Conservation (phyloP, 352 stramenopile species). For the Globisporangium paddicum region DNA sequence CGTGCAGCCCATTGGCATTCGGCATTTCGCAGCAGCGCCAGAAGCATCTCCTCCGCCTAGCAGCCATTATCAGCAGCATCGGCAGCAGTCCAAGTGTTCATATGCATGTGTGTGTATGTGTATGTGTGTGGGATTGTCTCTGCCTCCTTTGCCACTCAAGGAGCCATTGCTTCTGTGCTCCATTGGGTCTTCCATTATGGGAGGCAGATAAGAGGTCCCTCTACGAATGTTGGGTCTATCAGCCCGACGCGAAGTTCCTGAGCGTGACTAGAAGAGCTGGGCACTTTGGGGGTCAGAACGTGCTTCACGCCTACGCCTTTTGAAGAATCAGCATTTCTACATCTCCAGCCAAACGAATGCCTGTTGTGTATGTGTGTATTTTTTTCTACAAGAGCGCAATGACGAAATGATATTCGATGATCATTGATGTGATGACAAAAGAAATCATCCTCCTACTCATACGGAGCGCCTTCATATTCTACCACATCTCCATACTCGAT, state of each 20-base stretch:
- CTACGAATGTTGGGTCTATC: slow-evolving; percentile 75
- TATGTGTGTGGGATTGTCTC: slow-evolving; percentile 4
- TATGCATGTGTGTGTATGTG: slow-evolving; percentile 6
- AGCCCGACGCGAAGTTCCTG: slow-evolving; percentile 68
- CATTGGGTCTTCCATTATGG: slow-evolving; percentile 60
- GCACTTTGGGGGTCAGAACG: slow-evolving; percentile 59
- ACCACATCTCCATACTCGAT: no score
- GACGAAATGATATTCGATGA: slow-evolving; percentile 33
- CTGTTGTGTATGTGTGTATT: slow-evolving; percentile 10
- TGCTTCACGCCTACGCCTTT: slow-evolving; percentile 52
- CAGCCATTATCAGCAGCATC: background rate
- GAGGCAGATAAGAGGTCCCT: slow-evolving; percentile 63
- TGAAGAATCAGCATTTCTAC: slow-evolving; percentile 84
- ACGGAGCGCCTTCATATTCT: slow-evolving; percentile 33
- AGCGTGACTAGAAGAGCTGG: slow-evolving; percentile 64
- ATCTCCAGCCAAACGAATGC: slow-evolving; percentile 18
- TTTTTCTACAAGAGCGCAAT: slow-evolving; percentile 26
- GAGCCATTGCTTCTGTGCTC: slow-evolving; percentile 40
- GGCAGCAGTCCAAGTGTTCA: background rate
- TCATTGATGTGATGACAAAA: slow-evolving; percentile 23
- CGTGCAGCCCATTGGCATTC: background rate
- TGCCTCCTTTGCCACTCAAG: slow-evolving; percentile 65
- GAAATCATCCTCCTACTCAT: slow-evolving; percentile 74
- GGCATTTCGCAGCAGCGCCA: slow-evolving; percentile 8
- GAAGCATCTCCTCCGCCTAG: background rate